phyloP scores from a whole-genome alignment of 192 early-diverging fungal species.

The Umbelopsis sp. region DNA sequence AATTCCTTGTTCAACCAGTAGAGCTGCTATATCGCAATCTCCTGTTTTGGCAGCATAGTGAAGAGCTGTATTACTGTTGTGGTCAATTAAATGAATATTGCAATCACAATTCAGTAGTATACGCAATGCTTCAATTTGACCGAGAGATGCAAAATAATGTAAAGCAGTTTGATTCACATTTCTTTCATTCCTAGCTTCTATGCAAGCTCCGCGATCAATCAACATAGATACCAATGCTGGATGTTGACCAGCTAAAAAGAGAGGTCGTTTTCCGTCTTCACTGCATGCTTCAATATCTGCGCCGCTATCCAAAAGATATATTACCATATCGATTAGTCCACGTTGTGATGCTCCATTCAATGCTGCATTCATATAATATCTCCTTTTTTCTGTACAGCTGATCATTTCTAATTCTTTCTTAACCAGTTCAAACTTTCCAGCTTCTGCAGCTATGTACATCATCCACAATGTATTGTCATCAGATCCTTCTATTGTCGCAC shows the following conservation, averaged over 20 bases:
- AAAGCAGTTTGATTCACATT: not conserved
- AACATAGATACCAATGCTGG: not conserved
- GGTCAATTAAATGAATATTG: not conserved
- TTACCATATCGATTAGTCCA: too few relatives aligned
- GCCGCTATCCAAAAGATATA: not conserved
- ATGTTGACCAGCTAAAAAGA: not conserved
- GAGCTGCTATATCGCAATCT: not conserved
- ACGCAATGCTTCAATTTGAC: not conserved
- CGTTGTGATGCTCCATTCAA: too few relatives aligned
- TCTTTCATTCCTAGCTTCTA: not conserved
- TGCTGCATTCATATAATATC: too few relatives aligned
- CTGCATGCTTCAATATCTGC: not conserved
- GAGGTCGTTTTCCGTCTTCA: not conserved
- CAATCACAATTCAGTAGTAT: not conserved
- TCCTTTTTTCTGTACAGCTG: too few relatives aligned
- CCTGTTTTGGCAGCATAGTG: not conserved
- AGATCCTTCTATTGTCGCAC: too few relatives aligned
- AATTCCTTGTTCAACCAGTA: not conserved
- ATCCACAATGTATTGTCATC: too few relatives aligned
- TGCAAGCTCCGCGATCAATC: not conserved
- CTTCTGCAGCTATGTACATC: too few relatives aligned
- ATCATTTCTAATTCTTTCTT: too few relatives aligned
- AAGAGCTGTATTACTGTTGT: not conserved
- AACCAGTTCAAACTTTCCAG: too few relatives aligned
- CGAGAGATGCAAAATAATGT: not conserved